Evolutionary conservation across 441 rosid species (phyloP).

Genomic region (Biscutella auriculata): DNA sequence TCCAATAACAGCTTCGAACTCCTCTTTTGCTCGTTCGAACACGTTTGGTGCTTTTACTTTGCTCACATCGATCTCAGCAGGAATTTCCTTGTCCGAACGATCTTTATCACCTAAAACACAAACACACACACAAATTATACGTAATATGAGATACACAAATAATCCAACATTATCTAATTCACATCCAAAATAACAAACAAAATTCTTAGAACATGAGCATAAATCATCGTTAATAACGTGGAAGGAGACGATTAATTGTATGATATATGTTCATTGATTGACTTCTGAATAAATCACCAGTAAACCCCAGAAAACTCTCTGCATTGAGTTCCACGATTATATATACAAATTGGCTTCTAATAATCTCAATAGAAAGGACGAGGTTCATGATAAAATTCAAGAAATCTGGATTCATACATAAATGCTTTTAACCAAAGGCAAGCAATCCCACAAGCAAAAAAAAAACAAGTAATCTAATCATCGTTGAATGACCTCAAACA

Average conservation of each 20-base stretch:
- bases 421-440: neutral
- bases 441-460: neutral
- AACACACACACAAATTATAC: neutral
- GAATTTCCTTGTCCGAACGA: constrained; percentile 1
- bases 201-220: neutral
- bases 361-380: neutral
- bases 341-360: neutral
- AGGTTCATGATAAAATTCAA: neutral
- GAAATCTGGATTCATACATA: neutral
- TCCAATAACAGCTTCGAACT: constrained; percentile 43
- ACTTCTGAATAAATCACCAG: neutral
- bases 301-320: neutral
- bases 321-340: no score
- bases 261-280: neutral
- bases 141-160: neutral
- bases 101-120: constrained; percentile 6
- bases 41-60: constrained; percentile 59
- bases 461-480: neutral
- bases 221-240: neutral
- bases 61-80: constrained; percentile 35
- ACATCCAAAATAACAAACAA: neutral
- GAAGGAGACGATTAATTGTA: neutral
- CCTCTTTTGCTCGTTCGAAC: constrained; percentile 53
- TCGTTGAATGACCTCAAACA: neutral
- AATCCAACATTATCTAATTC: neutral